A percentile compares a stretch with the other conserved stretches of the same genome.
Evolutionary conservation across 129 eudicot genomes (phyloP).

Genomic region (Helianthus tuberosus): DNA sequence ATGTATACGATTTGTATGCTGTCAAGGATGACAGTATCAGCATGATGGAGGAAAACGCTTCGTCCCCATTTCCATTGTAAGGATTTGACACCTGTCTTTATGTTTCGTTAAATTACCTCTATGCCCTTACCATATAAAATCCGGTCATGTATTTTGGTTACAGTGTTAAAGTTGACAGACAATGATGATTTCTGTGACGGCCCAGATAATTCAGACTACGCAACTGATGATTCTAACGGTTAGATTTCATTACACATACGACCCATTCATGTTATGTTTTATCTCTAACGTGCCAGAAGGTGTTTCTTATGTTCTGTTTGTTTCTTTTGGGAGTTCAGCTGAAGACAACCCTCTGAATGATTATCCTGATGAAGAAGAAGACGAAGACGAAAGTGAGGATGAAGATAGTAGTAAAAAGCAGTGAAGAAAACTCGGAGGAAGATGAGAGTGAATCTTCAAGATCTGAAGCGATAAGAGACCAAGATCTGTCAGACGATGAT

Average conservation of each 20-base stretch:
- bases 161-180: slow-evolving; percentile 82
- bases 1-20: slow-evolving; percentile 91
- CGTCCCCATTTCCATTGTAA: slow-evolving; percentile 72
- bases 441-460: slow-evolving; percentile 32
- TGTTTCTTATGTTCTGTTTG: slow-evolving; percentile 8
- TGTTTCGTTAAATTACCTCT: not conserved
- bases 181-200: slow-evolving; percentile 80
- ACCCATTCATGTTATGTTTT: not conserved
- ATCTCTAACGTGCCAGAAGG: not conserved
- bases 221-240: slow-evolving; percentile 94
- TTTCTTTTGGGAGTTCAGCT: slow-evolving; percentile 43
- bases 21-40: slow-evolving; percentile 51
- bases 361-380: slow-evolving; percentile 87
- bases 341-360: slow-evolving; percentile 86
- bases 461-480: slow-evolving; percentile 18
- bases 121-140: not conserved
- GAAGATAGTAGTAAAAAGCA: slow-evolving; percentile 41
- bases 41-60: slow-evolving; percentile 47
- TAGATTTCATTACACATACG: slow-evolving; percentile 16
- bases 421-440: slow-evolving; percentile 53
- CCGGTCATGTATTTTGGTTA: slow-evolving; percentile 17
- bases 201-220: slow-evolving; percentile 76
- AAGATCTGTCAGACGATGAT: slow-evolving; percentile 30
- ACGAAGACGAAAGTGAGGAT: slow-evolving; percentile 44
- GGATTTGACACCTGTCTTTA: slow-evolving; percentile 1